These are phyloP conservation scores for Niveomyces coronatus DNA, from an alignment of 2,329 filamentous ascomycete species.

Conservation along the genomic window DNA sequence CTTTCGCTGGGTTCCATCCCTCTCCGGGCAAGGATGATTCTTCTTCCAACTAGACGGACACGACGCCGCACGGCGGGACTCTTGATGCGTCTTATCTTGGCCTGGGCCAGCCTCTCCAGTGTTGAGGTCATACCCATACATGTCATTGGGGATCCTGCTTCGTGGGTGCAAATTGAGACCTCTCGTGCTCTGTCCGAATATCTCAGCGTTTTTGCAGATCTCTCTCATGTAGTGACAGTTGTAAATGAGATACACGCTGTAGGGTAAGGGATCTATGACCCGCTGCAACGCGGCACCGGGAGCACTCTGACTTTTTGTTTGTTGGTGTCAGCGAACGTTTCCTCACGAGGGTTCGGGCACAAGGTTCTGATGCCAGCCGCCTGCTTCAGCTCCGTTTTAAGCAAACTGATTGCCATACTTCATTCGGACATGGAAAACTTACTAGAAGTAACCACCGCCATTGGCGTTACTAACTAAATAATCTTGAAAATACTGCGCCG, in stretches of 20 bases:
- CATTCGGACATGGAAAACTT: too few relatives aligned
- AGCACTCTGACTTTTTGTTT: neutral
- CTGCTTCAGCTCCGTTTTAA: too few relatives aligned
- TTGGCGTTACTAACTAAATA: too few relatives aligned
- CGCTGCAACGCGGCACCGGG: neutral
- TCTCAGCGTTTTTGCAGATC: conserved; percentile 16
- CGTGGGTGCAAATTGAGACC: neutral
- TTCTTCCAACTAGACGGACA: conserved; percentile 9
- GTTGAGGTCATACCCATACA: conserved; percentile 7
- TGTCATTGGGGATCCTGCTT: neutral
- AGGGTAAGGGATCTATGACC: neutral
- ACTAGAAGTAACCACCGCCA: too few relatives aligned
- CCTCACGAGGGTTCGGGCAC: too few relatives aligned
- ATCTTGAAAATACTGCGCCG: too few relatives aligned
- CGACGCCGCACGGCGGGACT: conserved; percentile 4
- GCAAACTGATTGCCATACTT: too few relatives aligned
- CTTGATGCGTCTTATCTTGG: neutral
- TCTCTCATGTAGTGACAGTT: conserved; percentile 17
- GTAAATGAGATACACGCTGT: conserved; percentile 10
- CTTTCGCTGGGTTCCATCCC: conserved; percentile 8
- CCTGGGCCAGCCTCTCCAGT: conserved; percentile 9
- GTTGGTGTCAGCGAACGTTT: too few relatives aligned
- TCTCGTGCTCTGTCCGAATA: conserved; percentile 5
- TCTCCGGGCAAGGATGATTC: conserved; percentile 9
- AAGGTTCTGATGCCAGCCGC: too few relatives aligned